Percentiles rank a stretch among this genome's conserved stretches.
phyloP scores from a whole-genome alignment of 2,329 filamentous ascomycete genomes.

The Fusarium sp. region DNA sequence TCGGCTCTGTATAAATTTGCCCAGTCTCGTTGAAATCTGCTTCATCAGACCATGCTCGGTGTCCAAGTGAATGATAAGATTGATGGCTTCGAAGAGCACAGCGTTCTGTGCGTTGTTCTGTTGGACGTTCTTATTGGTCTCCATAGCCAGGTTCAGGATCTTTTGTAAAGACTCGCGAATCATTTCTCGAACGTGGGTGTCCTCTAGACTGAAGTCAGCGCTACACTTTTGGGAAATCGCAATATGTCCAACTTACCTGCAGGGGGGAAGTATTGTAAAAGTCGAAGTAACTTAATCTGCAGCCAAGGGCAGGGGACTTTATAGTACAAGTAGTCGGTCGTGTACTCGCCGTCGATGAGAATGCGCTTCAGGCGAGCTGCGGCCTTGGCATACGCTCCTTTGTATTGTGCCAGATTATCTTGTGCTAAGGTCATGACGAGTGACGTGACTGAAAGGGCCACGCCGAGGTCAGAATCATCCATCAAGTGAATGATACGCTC shows the following conservation, averaged over 20 bases:
- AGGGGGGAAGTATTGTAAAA: conserved; percentile 96
- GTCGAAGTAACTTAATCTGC: conserved; percentile 90
- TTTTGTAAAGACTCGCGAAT: conserved; percentile 92
- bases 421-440: conserved; percentile 94
- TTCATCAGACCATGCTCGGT: conserved; percentile 96
- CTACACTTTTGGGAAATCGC: neutral
- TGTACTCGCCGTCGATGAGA: conserved; percentile 89
- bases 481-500: conserved; percentile 99
- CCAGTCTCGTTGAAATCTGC: conserved; percentile 90
- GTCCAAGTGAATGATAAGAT: conserved; percentile 96
- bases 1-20: conserved; percentile 95
- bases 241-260: conserved; percentile 72
- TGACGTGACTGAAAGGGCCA: conserved; percentile 94
- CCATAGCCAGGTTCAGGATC: conserved; percentile 91
- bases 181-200: conserved; percentile 90
- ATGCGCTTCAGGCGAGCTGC: conserved; percentile 90
- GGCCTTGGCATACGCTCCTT: conserved; percentile 93
- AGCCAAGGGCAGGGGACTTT: conserved; percentile 99
- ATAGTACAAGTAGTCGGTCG: conserved; percentile 96
- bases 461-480: conserved; percentile 95
- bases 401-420: conserved; percentile 94
- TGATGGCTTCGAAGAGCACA: conserved; percentile 97
- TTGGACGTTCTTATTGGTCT: conserved; percentile 97
- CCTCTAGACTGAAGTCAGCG: conserved; percentile 69
- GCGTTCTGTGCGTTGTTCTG: conserved; percentile 99